Evolutionary conservation across 805 yeast genomes (phyloP).

Genomic region (Scheffersomyces ergatensis): DNA sequence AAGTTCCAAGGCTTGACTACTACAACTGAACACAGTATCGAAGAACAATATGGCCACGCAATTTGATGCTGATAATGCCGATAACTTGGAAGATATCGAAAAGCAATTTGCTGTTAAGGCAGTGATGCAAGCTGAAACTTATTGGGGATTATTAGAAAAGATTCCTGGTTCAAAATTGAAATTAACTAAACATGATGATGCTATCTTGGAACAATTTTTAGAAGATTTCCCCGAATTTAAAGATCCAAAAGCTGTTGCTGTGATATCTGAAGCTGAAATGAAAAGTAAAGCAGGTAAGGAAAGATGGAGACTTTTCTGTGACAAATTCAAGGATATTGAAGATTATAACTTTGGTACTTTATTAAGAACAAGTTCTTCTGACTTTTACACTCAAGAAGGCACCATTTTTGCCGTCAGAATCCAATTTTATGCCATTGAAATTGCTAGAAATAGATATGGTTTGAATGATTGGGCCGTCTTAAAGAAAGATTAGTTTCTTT

Average conservation of each 20-base stretch:
- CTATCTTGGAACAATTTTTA: conserved; percentile 57
- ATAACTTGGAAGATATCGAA: conserved; percentile 86
- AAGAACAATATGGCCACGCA: conserved; percentile 27
- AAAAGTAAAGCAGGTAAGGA: conserved; percentile 77
- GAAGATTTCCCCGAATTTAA: conserved; percentile 87
- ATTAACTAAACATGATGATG: conserved; percentile 70
- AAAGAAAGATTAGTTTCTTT: too few relatives aligned
- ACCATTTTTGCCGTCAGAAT: conserved; percentile 90
- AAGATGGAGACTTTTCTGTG: conserved; percentile 88
- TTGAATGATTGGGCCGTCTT: conserved; percentile 77
- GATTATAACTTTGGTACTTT: conserved; percentile 96
- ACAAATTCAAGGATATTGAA: conserved; percentile 78
- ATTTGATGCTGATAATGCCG: conserved; percentile 88
- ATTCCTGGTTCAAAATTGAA: conserved; percentile 78
- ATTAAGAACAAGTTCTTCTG: conserved; percentile 67
- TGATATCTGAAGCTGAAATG: conserved; percentile 74
- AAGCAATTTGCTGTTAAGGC: conserved; percentile 98
- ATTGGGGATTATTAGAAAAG: conserved; percentile 76
- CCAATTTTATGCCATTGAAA: conserved; percentile 93
- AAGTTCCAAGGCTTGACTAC: too few relatives aligned
- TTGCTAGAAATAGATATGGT: conserved; percentile 87
- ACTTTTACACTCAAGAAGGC: conserved; percentile 77
- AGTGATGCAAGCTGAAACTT: conserved; percentile 91
- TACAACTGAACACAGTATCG: conserved; percentile 1
- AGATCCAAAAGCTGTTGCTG: conserved; percentile 53